phyloP scores from a whole-genome alignment of 225 moss, liverwort and hornwort species.

The Takakia lepidozioides region DNA sequence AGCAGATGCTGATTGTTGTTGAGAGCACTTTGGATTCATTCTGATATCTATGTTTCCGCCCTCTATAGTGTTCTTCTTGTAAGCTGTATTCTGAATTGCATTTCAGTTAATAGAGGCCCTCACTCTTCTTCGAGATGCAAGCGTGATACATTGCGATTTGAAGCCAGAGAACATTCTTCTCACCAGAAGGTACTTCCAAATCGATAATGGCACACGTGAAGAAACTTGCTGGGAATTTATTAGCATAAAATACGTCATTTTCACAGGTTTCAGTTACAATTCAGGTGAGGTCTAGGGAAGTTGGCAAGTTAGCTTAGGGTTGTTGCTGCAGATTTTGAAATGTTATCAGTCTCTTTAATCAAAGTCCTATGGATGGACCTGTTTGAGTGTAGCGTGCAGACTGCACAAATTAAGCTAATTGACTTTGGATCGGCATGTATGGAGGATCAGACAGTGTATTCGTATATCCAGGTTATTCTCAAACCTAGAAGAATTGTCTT shows the following conservation, averaged over 20 bases:
- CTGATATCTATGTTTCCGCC: too few relatives aligned
- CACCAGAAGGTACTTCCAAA: slow-evolving; percentile 32
- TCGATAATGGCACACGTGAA: background rate
- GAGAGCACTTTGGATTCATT: too few relatives aligned
- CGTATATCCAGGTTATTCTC: slow-evolving; percentile 65
- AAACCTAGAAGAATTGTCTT: background rate
- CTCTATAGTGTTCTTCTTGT: too few relatives aligned
- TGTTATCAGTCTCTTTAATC: background rate
- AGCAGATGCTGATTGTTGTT: too few relatives aligned
- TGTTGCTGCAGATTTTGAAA: too few relatives aligned
- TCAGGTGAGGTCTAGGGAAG: too few relatives aligned
- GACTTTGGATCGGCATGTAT: slow-evolving; percentile 91
- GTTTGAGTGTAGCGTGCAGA: slow-evolving; percentile 20
- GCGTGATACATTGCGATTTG: slow-evolving; percentile 87
- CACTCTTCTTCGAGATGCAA: slow-evolving; percentile 59
- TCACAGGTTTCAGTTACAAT: too few relatives aligned
- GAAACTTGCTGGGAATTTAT: background rate
- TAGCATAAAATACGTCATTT: too few relatives aligned
- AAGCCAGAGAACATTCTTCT: slow-evolving; percentile 96
- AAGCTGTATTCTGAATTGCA: too few relatives aligned
- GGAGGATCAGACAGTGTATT: slow-evolving; percentile 75
- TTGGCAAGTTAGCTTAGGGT: background rate
- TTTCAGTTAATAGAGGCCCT: slow-evolving; percentile 79
- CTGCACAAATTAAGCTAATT: slow-evolving; percentile 72
- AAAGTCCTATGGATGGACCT: background rate